Base-by-base conservation (phyloP, 106 monocot species). In the Platanthera zijinensis region DNA sequence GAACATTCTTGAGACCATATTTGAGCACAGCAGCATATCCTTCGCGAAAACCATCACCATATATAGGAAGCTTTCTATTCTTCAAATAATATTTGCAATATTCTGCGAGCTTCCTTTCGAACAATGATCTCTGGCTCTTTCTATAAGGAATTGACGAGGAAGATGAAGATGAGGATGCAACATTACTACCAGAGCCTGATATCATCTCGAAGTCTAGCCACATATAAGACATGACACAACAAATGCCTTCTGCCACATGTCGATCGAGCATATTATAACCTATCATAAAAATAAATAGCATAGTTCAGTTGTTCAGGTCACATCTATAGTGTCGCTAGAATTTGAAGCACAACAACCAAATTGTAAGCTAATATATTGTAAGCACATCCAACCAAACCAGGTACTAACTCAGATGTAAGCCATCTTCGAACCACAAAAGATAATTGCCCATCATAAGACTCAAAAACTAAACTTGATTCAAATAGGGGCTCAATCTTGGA, bases 11-110 rank as follows among this genome's bases (percentile, higher is more conserved):
- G 61, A 93, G 85, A 49, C 90, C 93, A 52, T 86, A 88, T 32
- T 77, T 68, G 19, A 69, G 71, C 6, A 93, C 90, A 10, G 90
- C 87, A 12, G 61, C 53, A 51, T 84, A 80, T 4, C 80, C 93
- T 30, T 83, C 84, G 53, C 90, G 75, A 77, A 93, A 93, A 50
- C 93, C 93, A 21, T 86, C 90, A 51, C 93, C 88, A 57, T 93
- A 93, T 8, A 75, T 86, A 5, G 78, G 8, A 9, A 86, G 84
- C 52, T 80, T 14, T 75, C 90, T 90, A 0, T 74, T 72, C 59
- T 88, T 90, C 0, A 93, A 90, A 70, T 93, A 88, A 76, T 88
- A 71, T 61, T 90, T 93, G 81, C 88, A 86, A 72, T 90, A 90
- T 1, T 83, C 87, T n/a, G 88, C 90, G 0, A 90, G 79, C 77